A percentile compares a stretch with the other conserved stretches of the same genome.
phyloP scores from a whole-genome alignment of 306 rosid species.

The Rosa multiflora region DNA sequence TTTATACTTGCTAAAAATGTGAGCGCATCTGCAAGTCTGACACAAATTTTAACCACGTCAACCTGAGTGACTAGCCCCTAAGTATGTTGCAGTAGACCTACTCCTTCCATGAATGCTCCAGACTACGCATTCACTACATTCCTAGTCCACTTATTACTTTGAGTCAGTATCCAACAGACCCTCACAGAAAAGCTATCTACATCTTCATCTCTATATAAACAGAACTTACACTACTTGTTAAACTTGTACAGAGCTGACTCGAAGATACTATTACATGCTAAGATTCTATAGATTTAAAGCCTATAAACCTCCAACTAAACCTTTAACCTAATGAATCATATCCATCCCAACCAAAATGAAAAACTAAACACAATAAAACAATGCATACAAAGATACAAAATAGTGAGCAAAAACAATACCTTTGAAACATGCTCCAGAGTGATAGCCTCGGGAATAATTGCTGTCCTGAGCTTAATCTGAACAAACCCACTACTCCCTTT shows the following conservation, averaged over 20 bases:
- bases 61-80: neutral
- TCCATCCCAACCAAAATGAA: neutral
- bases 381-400: neutral
- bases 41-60: neutral
- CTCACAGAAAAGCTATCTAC: neutral
- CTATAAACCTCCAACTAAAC: neutral
- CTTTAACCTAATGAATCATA: neutral
- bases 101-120: neutral
- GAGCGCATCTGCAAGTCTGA: neutral
- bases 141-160: neutral
- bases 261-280: neutral
- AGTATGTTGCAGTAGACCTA: neutral
- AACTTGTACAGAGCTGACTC: neutral
- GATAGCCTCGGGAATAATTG: constrained; percentile 81
- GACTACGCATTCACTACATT: neutral
- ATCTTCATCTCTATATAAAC: neutral
- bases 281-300: neutral
- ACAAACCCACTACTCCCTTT: constrained; percentile 79
- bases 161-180: neutral
- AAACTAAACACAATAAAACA: neutral
- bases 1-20: neutral
- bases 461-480: constrained; percentile 72
- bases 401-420: constrained; percentile 41
- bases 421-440: constrained; percentile 94
- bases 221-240: neutral